These are phyloP conservation scores for Vanrija humicola DNA, from an alignment of 1,284 basidiomycete species.

Conservation along the genomic window DNA sequence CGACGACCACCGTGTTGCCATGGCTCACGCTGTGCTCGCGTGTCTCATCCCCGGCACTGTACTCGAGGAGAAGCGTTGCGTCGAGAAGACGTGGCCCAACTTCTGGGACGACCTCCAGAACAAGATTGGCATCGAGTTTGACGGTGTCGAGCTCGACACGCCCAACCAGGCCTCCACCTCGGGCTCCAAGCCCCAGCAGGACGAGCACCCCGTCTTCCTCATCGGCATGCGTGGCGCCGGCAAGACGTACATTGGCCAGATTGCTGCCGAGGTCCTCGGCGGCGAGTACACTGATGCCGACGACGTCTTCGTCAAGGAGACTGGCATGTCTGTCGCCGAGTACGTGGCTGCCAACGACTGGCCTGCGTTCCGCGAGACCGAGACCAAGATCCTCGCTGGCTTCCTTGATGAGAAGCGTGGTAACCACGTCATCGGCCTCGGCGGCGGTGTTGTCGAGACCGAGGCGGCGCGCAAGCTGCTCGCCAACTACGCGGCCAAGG, in stretches of 20 bases:
- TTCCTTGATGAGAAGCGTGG: slow-evolving; percentile 59
- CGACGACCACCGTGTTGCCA: slow-evolving; percentile 97
- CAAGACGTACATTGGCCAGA: slow-evolving; percentile 81
- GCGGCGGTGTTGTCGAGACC: slow-evolving; percentile 90
- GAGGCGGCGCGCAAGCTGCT: slow-evolving; percentile 68
- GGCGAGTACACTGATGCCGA: slow-evolving; percentile 89
- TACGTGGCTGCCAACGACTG: slow-evolving; percentile 76
- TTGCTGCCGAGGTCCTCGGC: slow-evolving; percentile 68
- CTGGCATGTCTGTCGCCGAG: slow-evolving; percentile 63
- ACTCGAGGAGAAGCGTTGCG: slow-evolving; percentile 93
- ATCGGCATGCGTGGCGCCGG: slow-evolving; percentile 97
- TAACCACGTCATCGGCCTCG: slow-evolving; percentile 80
- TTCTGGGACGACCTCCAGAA: slow-evolving; percentile 99
- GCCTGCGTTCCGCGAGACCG: slow-evolving; percentile 67
- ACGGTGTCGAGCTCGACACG: slow-evolving; percentile 69
- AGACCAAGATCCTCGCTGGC: slow-evolving; percentile 59
- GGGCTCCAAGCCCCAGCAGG: slow-evolving; percentile 41
- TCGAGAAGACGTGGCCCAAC: slow-evolving; percentile 99
- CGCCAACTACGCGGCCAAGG: slow-evolving; percentile 60
- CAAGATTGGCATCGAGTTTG: slow-evolving; percentile 84
- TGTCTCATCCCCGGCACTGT: slow-evolving; percentile 69
- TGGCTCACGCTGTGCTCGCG: slow-evolving; percentile 92
- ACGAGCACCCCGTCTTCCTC: slow-evolving; percentile 64
- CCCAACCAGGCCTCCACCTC: slow-evolving; percentile 49
- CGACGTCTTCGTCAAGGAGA: slow-evolving; percentile 65